phyloP scores from a whole-genome alignment of 805 yeast species.

The Metschnikowia baotianmanensis region DNA sequence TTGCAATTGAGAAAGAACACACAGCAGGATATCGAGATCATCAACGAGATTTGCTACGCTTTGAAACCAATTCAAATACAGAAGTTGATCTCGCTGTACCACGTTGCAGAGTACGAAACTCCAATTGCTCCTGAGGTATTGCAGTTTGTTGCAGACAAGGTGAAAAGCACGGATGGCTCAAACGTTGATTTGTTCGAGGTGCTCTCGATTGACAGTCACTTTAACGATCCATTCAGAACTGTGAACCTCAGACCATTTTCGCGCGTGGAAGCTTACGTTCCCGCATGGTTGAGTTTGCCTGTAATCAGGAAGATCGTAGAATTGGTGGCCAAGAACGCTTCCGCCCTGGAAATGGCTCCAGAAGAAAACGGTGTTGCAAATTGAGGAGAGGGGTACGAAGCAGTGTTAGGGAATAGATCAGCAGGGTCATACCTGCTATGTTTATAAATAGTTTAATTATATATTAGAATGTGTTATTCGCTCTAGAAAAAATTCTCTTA shows the following conservation, averaged over 20 bases:
- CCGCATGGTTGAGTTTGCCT: conserved; percentile 90
- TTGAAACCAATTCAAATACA: conserved; percentile 95
- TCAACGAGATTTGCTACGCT: conserved; percentile 92
- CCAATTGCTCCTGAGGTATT: conserved; percentile 84
- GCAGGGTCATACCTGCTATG: too few relatives aligned
- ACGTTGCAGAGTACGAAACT: conserved; percentile 90
- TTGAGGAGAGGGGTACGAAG: neutral
- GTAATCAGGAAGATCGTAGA: conserved; percentile 85
- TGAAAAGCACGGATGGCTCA: conserved; percentile 56
- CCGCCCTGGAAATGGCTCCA: conserved; percentile 52
- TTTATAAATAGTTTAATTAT: neutral
- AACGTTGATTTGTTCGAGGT: conserved; percentile 66
- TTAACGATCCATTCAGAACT: conserved; percentile 79
- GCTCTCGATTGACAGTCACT: conserved; percentile 67
- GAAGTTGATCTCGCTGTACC: conserved; percentile 83
- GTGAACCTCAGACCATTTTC: conserved; percentile 75
- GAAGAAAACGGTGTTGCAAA: conserved; percentile 3
- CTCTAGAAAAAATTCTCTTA: neutral
- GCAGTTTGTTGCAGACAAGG: conserved; percentile 76
- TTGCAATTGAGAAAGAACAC: conserved; percentile 89
- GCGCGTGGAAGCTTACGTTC: conserved; percentile 86
- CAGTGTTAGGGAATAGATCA: too few relatives aligned
- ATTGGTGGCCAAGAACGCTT: conserved; percentile 78
- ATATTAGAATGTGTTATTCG: neutral
- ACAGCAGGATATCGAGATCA: conserved; percentile 83